Evolutionary conservation across 768 basidiomycete genomes (phyloP), one percentile per base, ranked within the genome.

Genomic region (Phanerochaete carnosa): DNA sequence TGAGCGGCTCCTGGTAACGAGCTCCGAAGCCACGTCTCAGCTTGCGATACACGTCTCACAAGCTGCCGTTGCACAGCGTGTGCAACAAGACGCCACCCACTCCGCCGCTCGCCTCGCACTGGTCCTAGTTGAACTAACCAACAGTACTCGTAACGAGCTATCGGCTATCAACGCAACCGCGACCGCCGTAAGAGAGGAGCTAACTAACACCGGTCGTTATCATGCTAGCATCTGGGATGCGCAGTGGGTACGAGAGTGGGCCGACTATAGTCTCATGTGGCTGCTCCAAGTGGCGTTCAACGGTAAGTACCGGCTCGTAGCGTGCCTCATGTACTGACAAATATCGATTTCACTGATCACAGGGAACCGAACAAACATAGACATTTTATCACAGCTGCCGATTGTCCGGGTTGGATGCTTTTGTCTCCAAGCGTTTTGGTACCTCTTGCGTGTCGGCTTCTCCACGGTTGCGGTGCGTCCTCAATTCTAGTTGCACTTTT

Each of bases 91-190:
- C 25, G 72, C 76, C 4, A 64, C 73, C 7, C 58, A 65, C 33
- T 75, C 79, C 23, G 77, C 78, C 49, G 56, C 64, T 16, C 65
- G 66, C 11, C 75, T 86, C 9, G 69, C 67, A 11, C 65, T 71
- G 23, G 69, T 73, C 0, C 64, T 86, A 26, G 62, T 72, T 8
- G 69, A 73, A 12, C 68, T 85, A 23, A 75, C 77, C 0, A 65
- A 67, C 32, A 75, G 73, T 11, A 75, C 81, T 2, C 76, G 74
- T 23, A 59, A 64, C 16, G 82, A 83, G 62, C 69, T 86, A 37
- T 72, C 76, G 56, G 76, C 74, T 59, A 78, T 87, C 57, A 83
- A 80, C 51, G 74, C 68, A 22, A 80, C 84, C 23, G 75, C 79
- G 2, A 64, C 61, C 16, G 65, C 71, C 7, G 64, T 80, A 23